Base-by-base conservation (phyloP, 306 rosid genomes). In the Medicago ruthenica region DNA sequence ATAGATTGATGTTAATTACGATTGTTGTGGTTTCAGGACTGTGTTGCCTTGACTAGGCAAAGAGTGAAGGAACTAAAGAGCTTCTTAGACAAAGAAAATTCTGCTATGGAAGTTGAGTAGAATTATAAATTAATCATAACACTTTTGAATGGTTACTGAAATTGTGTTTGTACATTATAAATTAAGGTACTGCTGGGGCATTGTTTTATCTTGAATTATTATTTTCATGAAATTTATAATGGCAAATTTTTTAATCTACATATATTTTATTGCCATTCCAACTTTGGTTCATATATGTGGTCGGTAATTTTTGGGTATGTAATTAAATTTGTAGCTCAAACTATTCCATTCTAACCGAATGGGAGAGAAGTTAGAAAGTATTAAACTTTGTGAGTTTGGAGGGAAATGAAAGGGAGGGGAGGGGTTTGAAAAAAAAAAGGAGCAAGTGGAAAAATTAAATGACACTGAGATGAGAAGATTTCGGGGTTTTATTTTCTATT, bases 41-140 rank as follows among this genome's bases (percentile, higher is more conserved):
- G 96, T 74, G 85, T 86, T 27, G 97, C 93, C 8, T 76, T 90
- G 83, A 86, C 95, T 7, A 75, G 95, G 83, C 93, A 88, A 75
- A 86, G 98, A 84, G 87, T 83, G 72, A 83, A 82, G 83, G 98
- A 90, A 77, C 89, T 94, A 27, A 87, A 78, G 74, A 64, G 27
- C 45, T 76, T 88, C 68, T 86, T 92, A 74, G 91, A 87, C 24
- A 86, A 91, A 82, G 90, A 84, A 66, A 77, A 75, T 76, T 85
- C 91, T 72, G 67, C 79, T 48, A 85, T 82, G 95, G 95, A 92
- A 75, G 82, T 82, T 76, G 90, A 90, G 77, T 87, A 90, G 89
- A 62, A 74, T 77, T 62, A 61, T 70, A 67, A 51, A 40, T 36
- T 37, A 55, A 34, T 68, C 44, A 58, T 16, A 21, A 11, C 17